Conservation (phyloP, 192 early-diverging fungal species). For the Gigaspora rosea region DNA sequence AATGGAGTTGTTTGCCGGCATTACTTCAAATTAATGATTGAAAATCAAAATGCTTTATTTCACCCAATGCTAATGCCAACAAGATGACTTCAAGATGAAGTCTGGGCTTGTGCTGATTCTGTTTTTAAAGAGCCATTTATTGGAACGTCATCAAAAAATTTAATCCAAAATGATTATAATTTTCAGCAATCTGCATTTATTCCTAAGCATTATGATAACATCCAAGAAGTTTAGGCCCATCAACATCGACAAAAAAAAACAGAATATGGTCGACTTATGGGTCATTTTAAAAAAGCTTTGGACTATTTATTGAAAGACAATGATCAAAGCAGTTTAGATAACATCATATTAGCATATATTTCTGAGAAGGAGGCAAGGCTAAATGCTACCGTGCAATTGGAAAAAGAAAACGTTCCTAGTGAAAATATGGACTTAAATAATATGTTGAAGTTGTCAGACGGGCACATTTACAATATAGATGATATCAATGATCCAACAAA, state of each 20-base stretch:
- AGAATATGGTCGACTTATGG: neutral
- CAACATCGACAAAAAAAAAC: neutral
- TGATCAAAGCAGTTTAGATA: neutral
- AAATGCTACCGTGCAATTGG: neutral
- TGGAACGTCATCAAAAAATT: neutral
- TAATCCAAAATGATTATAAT: neutral
- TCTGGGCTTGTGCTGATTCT: neutral
- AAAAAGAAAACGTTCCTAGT: neutral
- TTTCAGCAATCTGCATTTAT: neutral
- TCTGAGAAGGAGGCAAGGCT: neutral
- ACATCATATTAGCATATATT: slow-evolving; percentile 11
- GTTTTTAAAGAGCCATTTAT: slow-evolving; percentile 1
- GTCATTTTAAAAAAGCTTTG: neutral
- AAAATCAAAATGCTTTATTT: neutral
- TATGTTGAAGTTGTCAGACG: neutral
- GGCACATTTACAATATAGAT: neutral
- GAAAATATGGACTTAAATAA: neutral
- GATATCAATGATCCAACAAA: neutral
- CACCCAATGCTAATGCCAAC: neutral
- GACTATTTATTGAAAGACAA: slow-evolving; percentile 1
- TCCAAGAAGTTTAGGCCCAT: neutral
- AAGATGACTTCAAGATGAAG: neutral
- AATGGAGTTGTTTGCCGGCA: neutral
- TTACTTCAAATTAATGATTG: slow-evolving; percentile 2
- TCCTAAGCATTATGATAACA: slow-evolving; percentile 3